These are phyloP conservation scores for Saccharum officinarum DNA, from an alignment of 176 grass and related monocot species.

Conservation along the genomic window DNA sequence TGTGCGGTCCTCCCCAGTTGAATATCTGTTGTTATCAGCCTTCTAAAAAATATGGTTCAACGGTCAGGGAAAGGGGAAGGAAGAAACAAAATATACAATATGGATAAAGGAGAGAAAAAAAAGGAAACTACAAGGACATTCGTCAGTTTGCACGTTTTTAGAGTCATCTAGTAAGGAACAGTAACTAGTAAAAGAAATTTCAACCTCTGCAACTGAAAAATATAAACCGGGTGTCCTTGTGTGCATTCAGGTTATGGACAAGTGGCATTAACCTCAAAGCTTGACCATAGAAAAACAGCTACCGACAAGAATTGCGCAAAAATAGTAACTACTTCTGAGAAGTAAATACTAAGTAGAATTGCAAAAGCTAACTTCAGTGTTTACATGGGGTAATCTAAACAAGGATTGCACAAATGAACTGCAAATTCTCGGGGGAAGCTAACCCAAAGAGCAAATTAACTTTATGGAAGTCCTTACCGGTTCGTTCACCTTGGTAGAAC, in stretches of 20 bases:
- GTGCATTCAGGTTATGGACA: background rate
- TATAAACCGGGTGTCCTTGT: background rate
- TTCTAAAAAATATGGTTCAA: constrained; percentile 36
- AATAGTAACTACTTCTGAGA: background rate
- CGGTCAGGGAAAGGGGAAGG: background rate
- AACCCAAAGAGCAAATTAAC: background rate
- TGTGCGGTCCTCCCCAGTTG: constrained; percentile 47
- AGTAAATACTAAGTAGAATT: background rate
- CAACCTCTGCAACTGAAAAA: background rate
- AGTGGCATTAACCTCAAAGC: background rate
- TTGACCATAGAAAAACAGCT: background rate
- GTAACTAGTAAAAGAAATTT: background rate
- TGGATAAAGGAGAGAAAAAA: constrained; percentile 3
- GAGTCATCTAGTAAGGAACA: background rate
- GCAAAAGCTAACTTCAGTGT: background rate
- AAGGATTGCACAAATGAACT: background rate
- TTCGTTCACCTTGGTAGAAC: constrained; percentile 48
- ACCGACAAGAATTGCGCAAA: background rate
- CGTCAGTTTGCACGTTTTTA: background rate
- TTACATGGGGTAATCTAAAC: background rate
- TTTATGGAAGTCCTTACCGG: constrained; percentile 25
- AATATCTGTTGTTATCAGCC: constrained; percentile 46
- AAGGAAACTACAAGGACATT: background rate
- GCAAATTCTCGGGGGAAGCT: background rate
- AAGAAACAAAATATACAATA: constrained; percentile 4